Evolutionary conservation across 495 filamentous ascomycete genomes (phyloP).

Genomic region (Aspergillus bridgeri): DNA sequence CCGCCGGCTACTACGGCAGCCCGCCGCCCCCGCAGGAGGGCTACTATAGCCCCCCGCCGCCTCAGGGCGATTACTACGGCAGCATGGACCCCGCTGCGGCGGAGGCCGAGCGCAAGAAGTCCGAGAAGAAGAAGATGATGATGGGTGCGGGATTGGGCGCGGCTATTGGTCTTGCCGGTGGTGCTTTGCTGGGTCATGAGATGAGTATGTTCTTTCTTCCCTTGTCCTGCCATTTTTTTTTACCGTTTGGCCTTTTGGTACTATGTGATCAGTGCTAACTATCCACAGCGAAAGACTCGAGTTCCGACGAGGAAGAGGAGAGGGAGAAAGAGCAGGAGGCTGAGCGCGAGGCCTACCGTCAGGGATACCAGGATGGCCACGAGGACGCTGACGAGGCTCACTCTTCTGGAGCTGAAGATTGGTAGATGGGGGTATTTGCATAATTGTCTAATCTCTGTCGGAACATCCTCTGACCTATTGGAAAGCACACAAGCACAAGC

Average conservation of each 20-base stretch:
- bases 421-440: not conserved
- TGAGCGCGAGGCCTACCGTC: not conserved
- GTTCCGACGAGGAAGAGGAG: constrained; percentile 10
- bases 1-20: not conserved
- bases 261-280: not conserved
- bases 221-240: not conserved
- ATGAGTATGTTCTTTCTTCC: constrained; percentile 39
- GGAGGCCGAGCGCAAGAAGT: constrained; percentile 40
- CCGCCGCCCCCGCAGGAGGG: constrained; percentile 3
- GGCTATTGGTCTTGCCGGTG: constrained; percentile 54
- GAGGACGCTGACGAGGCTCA: not conserved
- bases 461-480: no score
- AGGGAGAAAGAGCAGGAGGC: constrained; percentile 1
- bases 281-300: constrained; percentile 5
- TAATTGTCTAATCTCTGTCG: no score
- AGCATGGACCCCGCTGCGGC: constrained; percentile 7
- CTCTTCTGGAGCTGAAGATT: constrained; percentile 1
- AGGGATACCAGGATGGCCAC: not conserved
- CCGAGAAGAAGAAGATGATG: constrained; percentile 42
- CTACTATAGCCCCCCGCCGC: constrained; percentile 5
- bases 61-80: constrained; percentile 1
- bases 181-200: constrained; percentile 54
- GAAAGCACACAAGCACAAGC: not conserved
- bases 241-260: not conserved
- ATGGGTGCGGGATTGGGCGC: constrained; percentile 52